phyloP scores from a whole-genome alignment of 169 alveolate genomes.

The Plasmodium sp. region DNA sequence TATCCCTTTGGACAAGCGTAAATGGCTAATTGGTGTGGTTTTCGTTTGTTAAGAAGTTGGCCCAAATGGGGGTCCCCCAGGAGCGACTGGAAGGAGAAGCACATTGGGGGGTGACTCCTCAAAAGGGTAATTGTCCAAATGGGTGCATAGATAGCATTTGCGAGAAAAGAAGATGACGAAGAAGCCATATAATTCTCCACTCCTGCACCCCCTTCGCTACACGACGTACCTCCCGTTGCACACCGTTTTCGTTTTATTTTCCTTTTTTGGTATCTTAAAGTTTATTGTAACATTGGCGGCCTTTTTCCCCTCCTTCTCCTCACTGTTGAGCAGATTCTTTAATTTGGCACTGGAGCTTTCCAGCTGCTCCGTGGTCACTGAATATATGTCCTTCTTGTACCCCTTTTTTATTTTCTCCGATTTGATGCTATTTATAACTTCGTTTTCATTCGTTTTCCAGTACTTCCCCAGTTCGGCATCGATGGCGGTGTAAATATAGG shows the following conservation, averaged over 20 bases:
- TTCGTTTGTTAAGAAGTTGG: background rate
- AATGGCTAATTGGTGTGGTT: background rate
- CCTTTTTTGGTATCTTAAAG: constrained; percentile 46
- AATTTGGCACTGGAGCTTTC: constrained; percentile 43
- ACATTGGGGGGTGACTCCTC: background rate
- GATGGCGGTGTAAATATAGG: constrained; percentile 55
- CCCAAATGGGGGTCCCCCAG: background rate
- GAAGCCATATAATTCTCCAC: background rate
- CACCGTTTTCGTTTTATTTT: constrained; percentile 26
- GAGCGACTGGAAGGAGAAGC: background rate
- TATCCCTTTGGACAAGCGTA: background rate
- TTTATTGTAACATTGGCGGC: background rate
- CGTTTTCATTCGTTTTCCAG: constrained; percentile 71
- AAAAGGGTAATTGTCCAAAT: background rate
- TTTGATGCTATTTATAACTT: constrained; percentile 20
- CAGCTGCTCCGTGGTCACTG: constrained; percentile 44
- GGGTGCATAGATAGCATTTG: background rate
- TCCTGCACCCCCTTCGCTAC: background rate
- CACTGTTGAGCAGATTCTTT: constrained; percentile 8
- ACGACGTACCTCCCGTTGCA: constrained; percentile 71
- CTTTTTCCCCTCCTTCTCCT: background rate
- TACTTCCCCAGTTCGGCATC: constrained; percentile 68
- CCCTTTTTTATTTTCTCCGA: constrained; percentile 64
- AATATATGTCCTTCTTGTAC: constrained; percentile 48
- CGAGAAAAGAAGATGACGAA: background rate